phyloP scores from a whole-genome alignment of 1,284 basidiomycete species.

The Puccinia horiana region DNA sequence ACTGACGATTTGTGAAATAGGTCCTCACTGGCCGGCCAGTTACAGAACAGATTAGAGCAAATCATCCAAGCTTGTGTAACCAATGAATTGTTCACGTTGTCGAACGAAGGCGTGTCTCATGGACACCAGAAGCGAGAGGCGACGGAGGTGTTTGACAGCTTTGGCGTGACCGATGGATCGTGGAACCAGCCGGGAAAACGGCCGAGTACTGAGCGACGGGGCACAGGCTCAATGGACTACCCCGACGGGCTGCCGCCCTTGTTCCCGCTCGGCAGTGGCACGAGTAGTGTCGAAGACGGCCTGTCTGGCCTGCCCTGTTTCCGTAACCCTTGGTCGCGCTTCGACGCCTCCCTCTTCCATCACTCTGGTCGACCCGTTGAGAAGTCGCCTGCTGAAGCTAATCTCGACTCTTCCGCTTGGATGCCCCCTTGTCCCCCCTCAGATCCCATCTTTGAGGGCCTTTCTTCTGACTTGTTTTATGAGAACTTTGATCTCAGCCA shows the following conservation, averaged over 20 bases:
- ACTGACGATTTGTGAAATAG: background rate
- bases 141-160: background rate
- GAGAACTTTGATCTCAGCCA: background rate
- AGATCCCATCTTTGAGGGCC: background rate
- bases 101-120: background rate
- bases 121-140: background rate
- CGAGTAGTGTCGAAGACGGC: background rate
- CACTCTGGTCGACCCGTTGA: background rate
- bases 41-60: background rate
- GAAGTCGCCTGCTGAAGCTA: background rate
- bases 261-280: background rate
- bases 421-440: background rate
- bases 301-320: background rate
- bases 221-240: background rate
- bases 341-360: background rate
- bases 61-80: conserved; percentile 29
- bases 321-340: background rate
- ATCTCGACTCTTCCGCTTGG: background rate
- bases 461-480: background rate
- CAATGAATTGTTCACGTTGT: background rate
- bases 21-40: conserved; percentile 7
- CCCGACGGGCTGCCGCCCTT: background rate
- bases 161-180: background rate
- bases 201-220: background rate
- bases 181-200: background rate